These are phyloP conservation scores for Microdochium paspali DNA, from an alignment of 2,329 filamentous ascomycete genomes.

Conservation along the genomic window DNA sequence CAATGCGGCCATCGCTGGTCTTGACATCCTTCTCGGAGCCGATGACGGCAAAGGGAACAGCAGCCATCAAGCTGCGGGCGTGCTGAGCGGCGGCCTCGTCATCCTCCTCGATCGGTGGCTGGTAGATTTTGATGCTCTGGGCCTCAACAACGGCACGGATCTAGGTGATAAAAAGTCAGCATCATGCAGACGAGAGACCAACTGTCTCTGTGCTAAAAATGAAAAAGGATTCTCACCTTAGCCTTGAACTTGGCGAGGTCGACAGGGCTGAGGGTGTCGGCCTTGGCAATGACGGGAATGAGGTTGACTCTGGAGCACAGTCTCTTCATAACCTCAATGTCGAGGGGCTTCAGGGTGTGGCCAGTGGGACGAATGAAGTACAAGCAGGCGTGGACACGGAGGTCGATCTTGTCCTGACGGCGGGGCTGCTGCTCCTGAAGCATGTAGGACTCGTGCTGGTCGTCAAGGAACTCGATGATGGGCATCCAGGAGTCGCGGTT, in stretches of 20 bases:
- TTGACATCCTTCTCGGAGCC: conserved; percentile 99
- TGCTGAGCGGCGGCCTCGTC: conserved; percentile 94
- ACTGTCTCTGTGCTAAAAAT: not conserved
- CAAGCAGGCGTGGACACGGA: conserved; percentile 94
- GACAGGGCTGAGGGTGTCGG: conserved; percentile 87
- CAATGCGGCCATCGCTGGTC: conserved; percentile 88
- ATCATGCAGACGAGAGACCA: not conserved
- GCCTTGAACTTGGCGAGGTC: conserved; percentile 93
- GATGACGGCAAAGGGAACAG: conserved; percentile 98
- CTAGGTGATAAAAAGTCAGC: conserved; percentile 30
- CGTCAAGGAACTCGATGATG: conserved; percentile 99
- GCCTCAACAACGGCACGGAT: conserved; percentile 93
- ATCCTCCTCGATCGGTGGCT: conserved; percentile 94
- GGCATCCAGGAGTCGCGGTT: conserved; percentile 99
- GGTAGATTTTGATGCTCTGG: conserved; percentile 99
- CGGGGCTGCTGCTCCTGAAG: conserved; percentile 98
- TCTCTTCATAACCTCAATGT: conserved; percentile 99
- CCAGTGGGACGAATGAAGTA: conserved; percentile 99
- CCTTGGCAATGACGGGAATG: conserved; percentile 97
- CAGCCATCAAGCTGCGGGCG: conserved; percentile 85
- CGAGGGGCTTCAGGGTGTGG: conserved; percentile 95
- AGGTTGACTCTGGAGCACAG: conserved; percentile 96
- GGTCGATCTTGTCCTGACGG: conserved; percentile 96
- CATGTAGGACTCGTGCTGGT: conserved; percentile 99
- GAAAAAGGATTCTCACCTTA: conserved; percentile 51